Conservation (phyloP, 75 land plant genomes). For the Gnetum montanum region DNA sequence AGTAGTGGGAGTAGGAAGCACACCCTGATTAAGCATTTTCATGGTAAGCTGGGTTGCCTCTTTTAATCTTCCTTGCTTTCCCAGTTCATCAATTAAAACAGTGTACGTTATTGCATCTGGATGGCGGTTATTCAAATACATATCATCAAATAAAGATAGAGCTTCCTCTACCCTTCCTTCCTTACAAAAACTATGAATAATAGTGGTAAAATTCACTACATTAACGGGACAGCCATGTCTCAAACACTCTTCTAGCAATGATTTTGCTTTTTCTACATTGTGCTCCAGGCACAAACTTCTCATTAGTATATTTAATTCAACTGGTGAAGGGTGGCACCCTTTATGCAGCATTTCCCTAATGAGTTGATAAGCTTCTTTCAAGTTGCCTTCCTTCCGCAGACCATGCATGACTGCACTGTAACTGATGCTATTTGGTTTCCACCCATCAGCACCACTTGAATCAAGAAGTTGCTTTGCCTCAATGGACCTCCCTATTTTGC, state of each 20-base stretch:
- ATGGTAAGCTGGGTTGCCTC: constrained; percentile 41
- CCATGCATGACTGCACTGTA: constrained; percentile 78
- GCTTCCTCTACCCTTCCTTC: constrained; percentile 49
- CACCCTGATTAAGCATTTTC: constrained; percentile 56
- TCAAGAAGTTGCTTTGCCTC: constrained; percentile 68
- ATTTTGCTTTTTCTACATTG: constrained; percentile 33
- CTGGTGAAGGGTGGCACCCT: constrained; percentile 43
- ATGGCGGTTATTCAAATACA: constrained; percentile 56
- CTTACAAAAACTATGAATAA: constrained; percentile 62
- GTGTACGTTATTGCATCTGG: constrained; percentile 79
- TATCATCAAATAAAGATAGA: constrained; percentile 51
- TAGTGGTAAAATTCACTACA: constrained; percentile 57
- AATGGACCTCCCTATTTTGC: constrained; percentile 31
- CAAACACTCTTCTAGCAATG: constrained; percentile 52
- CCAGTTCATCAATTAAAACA: constrained; percentile 51
- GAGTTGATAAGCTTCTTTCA: constrained; percentile 41
- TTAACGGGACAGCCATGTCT: constrained; percentile 53
- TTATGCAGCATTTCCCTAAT: constrained; percentile 39
- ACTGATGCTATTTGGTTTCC: constrained; percentile 71
- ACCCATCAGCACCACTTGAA: constrained; percentile 56
- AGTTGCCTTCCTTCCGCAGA: constrained; percentile 45
- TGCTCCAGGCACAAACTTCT: constrained; percentile 37
- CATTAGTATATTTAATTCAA: constrained; percentile 52
- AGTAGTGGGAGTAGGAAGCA: constrained; percentile 65
- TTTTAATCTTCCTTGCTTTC: constrained; percentile 40